Conservation (phyloP, 2,329 filamentous ascomycete species). For the Verticillium nonalfalfae region DNA sequence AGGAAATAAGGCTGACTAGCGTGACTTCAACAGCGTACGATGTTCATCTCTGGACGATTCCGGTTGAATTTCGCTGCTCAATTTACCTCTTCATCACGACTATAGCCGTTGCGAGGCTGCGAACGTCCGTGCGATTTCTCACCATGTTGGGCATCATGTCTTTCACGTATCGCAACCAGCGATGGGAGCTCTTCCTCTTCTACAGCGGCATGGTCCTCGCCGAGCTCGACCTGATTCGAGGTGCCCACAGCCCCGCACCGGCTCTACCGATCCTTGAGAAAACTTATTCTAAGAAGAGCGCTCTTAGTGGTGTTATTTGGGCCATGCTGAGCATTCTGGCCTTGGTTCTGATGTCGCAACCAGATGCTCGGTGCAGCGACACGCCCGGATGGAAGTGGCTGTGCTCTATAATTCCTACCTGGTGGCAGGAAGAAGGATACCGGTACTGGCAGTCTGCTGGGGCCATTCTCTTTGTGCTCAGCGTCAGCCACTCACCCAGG, state of each 20-base stretch:
- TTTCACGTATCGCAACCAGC: slow-evolving; percentile 38
- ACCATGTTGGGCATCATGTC: slow-evolving; percentile 32
- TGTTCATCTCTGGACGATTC: slow-evolving; percentile 57
- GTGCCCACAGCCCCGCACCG: slow-evolving; percentile 30
- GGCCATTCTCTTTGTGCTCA: slow-evolving; percentile 43
- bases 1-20: not conserved
- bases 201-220: slow-evolving; percentile 45
- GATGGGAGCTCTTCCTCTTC: slow-evolving; percentile 48
- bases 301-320: slow-evolving; percentile 20
- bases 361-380: slow-evolving; percentile 29
- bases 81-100: slow-evolving; percentile 50
- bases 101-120: slow-evolving; percentile 41
- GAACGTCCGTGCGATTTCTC: slow-evolving; percentile 32
- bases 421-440: slow-evolving; percentile 41
- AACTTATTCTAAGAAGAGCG: not conserved
- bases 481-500: slow-evolving; percentile 35
- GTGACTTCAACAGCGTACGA: slow-evolving; percentile 33
- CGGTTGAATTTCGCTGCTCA: slow-evolving; percentile 53
- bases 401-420: slow-evolving; percentile 38
- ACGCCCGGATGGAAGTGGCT: slow-evolving; percentile 48
- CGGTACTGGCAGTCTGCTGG: slow-evolving; percentile 52
- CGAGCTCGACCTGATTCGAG: slow-evolving; percentile 44
- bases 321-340: slow-evolving; percentile 35
- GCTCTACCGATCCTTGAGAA: slow-evolving; percentile 17
- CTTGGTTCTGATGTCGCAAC: slow-evolving; percentile 46